phyloP scores from a whole-genome alignment of 352 stramenopile species.

The Pseudoperonospora humuli region DNA sequence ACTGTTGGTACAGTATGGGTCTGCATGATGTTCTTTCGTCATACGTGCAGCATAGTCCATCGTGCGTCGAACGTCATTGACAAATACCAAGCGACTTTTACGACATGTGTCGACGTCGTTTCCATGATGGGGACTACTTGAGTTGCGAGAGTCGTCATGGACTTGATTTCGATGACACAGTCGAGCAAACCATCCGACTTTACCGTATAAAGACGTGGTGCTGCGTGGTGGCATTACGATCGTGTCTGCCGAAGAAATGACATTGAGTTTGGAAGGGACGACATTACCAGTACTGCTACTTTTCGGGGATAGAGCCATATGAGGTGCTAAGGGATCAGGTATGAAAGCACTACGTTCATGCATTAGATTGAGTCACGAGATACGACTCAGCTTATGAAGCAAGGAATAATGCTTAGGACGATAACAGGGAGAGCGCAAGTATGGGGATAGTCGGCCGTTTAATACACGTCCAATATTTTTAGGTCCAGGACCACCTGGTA shows the following conservation, averaged over 20 bases:
- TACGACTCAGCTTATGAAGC: no score
- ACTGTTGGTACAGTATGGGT: constrained; percentile 43
- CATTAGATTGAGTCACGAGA: no score
- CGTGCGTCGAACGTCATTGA: constrained; percentile 60
- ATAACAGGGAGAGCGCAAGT: no score
- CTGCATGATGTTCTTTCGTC: constrained; percentile 29
- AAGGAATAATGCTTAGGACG: no score
- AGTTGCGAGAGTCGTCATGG: background rate
- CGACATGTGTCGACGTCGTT: constrained; percentile 7
- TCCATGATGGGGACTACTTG: background rate
- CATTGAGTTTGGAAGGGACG: constrained; percentile 19
- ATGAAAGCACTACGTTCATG: constrained; percentile 16
- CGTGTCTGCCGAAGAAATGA: constrained; percentile 6
- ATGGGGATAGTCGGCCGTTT: no score
- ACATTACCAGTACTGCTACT: background rate
- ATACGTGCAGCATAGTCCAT: constrained; percentile 52
- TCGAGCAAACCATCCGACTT: background rate
- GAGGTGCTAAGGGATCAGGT: constrained; percentile 14
- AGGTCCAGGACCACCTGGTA: no score
- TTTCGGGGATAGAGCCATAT: no score
- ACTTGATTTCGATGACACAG: constrained; percentile 16
- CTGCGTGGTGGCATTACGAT: background rate
- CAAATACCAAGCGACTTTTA: constrained; percentile 62
- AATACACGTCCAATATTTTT: no score
- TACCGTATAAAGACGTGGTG: background rate